phyloP scores from a whole-genome alignment of 495 filamentous ascomycete species.

The Aspergillus saccharolyticus region DNA sequence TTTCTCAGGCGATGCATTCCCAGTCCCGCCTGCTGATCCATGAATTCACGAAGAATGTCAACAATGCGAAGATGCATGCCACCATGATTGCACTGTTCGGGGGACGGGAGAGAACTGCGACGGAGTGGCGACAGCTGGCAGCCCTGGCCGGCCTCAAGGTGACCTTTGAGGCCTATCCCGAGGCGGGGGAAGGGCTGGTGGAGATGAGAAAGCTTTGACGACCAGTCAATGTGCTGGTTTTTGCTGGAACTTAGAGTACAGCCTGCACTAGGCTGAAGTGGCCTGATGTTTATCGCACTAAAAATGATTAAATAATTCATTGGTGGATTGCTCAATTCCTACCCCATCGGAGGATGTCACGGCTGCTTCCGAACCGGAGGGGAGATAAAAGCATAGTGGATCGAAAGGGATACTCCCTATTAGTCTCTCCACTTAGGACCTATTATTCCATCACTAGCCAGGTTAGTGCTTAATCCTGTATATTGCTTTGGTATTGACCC shows the following conservation, averaged over 20 bases:
- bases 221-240: background rate
- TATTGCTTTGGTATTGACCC: too few species aligned
- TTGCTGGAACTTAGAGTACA: background rate
- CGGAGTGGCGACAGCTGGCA: constrained; percentile 33
- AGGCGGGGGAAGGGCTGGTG: constrained; percentile 30
- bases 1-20: constrained; percentile 39
- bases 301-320: too few species aligned
- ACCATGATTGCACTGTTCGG: constrained; percentile 36
- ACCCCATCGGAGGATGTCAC: too few species aligned
- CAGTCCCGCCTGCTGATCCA: constrained; percentile 45
- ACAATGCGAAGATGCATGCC: constrained; percentile 29
- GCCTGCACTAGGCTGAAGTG: background rate
- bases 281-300: too few species aligned
- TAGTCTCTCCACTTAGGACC: too few species aligned
- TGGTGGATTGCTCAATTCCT: too few species aligned
- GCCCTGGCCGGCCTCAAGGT: constrained; percentile 27
- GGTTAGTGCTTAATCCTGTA: too few species aligned
- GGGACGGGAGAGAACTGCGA: constrained; percentile 28
- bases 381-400: too few species aligned
- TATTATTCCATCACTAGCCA: too few species aligned
- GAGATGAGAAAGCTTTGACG: constrained; percentile 30
- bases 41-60: constrained; percentile 32
- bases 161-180: constrained; percentile 33
- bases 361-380: too few species aligned
- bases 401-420: too few species aligned